phyloP scores from a whole-genome alignment of 768 basidiomycete species.

The Porpolomopsis calyptriformis region DNA sequence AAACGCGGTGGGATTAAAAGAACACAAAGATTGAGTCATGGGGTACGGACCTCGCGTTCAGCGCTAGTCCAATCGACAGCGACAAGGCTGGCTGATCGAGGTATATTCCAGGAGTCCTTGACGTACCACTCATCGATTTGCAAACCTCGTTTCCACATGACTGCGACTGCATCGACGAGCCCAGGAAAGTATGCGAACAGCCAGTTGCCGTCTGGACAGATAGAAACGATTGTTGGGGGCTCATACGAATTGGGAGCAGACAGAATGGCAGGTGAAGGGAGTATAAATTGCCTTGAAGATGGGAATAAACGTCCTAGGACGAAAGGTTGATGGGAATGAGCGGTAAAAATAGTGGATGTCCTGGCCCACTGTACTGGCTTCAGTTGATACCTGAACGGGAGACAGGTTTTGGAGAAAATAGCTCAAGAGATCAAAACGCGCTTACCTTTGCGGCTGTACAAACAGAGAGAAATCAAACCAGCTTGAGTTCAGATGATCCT shows the following conservation, averaged over 20 bases:
- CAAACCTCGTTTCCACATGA: slow-evolving; percentile 51
- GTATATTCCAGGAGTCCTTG: slow-evolving; percentile 45
- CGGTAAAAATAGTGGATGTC: slow-evolving; percentile 57
- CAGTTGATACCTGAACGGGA: slow-evolving; percentile 3
- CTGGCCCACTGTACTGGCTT: slow-evolving; percentile 68
- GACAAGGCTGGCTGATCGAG: slow-evolving; percentile 46
- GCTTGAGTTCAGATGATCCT: slow-evolving; percentile 44
- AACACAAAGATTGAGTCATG: background rate
- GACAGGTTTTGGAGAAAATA: slow-evolving; percentile 3
- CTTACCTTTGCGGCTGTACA: slow-evolving; percentile 49
- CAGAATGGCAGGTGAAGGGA: slow-evolving; percentile 47
- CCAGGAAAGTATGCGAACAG: slow-evolving; percentile 70
- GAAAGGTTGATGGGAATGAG: slow-evolving; percentile 52
- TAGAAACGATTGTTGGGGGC: slow-evolving; percentile 52
- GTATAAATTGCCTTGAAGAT: slow-evolving; percentile 51
- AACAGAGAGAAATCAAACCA: slow-evolving; percentile 70
- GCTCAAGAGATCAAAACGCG: slow-evolving; percentile 10
- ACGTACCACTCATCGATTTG: slow-evolving; percentile 55
- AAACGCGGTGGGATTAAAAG: slow-evolving; percentile 2
- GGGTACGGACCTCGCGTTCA: slow-evolving; percentile 42
- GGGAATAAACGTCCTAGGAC: slow-evolving; percentile 59
- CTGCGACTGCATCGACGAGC: slow-evolving; percentile 44
- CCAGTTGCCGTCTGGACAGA: slow-evolving; percentile 49
- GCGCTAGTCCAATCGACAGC: slow-evolving; percentile 50
- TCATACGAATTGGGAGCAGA: slow-evolving; percentile 39